Base-by-base conservation (phyloP, 495 filamentous ascomycete genomes). In the Lineolata rhizophorae region DNA sequence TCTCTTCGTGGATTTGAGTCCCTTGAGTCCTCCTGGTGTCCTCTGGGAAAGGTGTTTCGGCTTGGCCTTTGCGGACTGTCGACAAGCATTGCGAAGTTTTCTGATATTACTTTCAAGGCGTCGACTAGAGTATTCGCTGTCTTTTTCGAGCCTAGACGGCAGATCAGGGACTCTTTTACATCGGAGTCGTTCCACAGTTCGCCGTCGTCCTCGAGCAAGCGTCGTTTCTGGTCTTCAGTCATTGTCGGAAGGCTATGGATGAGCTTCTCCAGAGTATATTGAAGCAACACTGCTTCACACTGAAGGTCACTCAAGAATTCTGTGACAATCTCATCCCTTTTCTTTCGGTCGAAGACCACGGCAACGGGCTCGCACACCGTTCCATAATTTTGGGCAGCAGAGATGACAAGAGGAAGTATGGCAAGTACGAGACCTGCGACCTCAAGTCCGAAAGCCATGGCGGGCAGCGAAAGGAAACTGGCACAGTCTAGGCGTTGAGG, bases 301-400 rank as follows among this genome's bases (percentile, higher is more conserved):
- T 18, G n/a, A 10, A 18, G 15, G 15, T 31, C 25, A 10, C 5
- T 27, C 34, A 36, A 9, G 14, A 36, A 20, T 13, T 36, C 34
- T 29, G n/a, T 27, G 10, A 14, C 14, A 16, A 8, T 32, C 3
- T 11, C 17, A 10, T 10, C 17, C 17, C 12, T 30, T 17, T 1
- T 20, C 25, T 36, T 33, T 18, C 11, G 12, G n/a, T n/a, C n/a
- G n/a, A n/a, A n/a, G n/a, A n/a, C n/a, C n/a, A n/a, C n/a, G n/a
- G n/a, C n/a, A n/a, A n/a, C n/a, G n/a, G n/a, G n/a, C n/a, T n/a
- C n/a, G n/a, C n/a, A n/a, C n/a, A n/a, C n/a, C n/a, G n/a, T n/a
- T n/a, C n/a, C n/a, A n/a, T n/a, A 20, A 27, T 33, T 25, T 31
- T 36, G 15, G 10, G 26, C 26, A 13, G 34, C 34, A 12, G 24